phyloP scores from a whole-genome alignment of 2,329 filamentous ascomycete species.

The Calonectria henricotiae region DNA sequence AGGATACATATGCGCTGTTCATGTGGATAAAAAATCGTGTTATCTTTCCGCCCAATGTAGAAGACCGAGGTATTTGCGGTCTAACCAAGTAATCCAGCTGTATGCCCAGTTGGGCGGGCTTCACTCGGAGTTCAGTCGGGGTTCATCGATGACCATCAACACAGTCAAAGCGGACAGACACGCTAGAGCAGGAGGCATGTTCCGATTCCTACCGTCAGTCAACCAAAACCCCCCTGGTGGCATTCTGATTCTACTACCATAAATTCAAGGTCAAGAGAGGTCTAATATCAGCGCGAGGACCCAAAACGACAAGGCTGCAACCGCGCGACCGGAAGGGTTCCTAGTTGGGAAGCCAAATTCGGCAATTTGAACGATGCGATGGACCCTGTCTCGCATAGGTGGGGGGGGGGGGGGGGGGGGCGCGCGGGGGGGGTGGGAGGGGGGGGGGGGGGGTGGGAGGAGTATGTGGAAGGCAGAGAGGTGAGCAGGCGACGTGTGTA shows the following conservation, averaged over 20 bases:
- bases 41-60: neutral
- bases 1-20: neutral
- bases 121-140: conserved; percentile 19
- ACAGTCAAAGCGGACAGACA: neutral
- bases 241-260: too few relatives aligned
- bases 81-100: neutral
- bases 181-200: neutral
- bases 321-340: conserved; percentile 24
- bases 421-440: too few relatives aligned
- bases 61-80: conserved; percentile 24
- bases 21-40: neutral
- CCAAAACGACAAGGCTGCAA: conserved; percentile 5
- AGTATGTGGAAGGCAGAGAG: too few relatives aligned
- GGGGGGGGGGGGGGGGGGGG: neutral
- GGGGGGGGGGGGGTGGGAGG: too few relatives aligned
- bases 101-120: conserved; percentile 7
- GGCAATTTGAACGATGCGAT: conserved; percentile 18
- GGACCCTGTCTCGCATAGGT: conserved; percentile 8
- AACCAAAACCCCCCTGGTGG: neutral
- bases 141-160: neutral
- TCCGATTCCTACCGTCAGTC: conserved; percentile 5
- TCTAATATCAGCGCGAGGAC: neutral
- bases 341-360: conserved; percentile 10
- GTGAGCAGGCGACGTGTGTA: too few relatives aligned
- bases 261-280: neutral